These are phyloP conservation scores for Fonsecaea monophora DNA, from an alignment of 2,329 filamentous ascomycete species.

Conservation along the genomic window DNA sequence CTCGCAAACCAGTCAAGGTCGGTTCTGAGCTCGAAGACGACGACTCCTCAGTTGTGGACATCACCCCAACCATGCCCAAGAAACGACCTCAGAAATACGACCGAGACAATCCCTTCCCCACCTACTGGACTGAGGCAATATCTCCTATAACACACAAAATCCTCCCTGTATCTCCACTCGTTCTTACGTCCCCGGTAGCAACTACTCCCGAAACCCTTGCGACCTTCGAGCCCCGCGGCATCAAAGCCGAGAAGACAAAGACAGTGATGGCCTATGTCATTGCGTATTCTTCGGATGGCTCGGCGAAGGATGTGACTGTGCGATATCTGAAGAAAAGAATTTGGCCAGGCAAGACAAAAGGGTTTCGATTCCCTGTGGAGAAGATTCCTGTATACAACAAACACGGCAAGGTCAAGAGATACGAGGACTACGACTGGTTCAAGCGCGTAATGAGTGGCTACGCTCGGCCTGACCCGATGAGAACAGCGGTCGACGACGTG, in stretches of 20 bases:
- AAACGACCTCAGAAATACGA: conserved; percentile 65
- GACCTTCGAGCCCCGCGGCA: conserved; percentile 80
- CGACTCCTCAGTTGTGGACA: conserved; percentile 65
- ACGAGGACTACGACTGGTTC: conserved; percentile 89
- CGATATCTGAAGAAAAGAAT: conserved; percentile 83
- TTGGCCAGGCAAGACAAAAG: conserved; percentile 89
- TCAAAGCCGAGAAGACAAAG: conserved; percentile 81
- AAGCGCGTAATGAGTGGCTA: conserved; percentile 79
- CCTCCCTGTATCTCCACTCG: conserved; percentile 77
- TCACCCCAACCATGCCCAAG: conserved; percentile 54
- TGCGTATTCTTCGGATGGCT: conserved; percentile 80
- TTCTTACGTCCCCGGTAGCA: conserved; percentile 70
- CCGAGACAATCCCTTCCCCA: conserved; percentile 78
- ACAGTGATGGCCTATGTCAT: conserved; percentile 91
- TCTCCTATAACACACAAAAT: conserved; percentile 82
- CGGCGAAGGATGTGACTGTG: conserved; percentile 92
- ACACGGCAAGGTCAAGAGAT: conserved; percentile 75
- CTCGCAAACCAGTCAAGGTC: conserved; percentile 25
- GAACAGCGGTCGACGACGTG: conserved; percentile 75
- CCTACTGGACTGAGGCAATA: conserved; percentile 91
- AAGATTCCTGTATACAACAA: conserved; percentile 81
- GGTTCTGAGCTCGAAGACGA: conserved; percentile 49
- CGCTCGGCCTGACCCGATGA: conserved; percentile 56
- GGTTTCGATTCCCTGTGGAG: conserved; percentile 76
- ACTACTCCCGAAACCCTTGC: conserved; percentile 75